phyloP scores from a whole-genome alignment of 164 flowering plant genomes.

The Santalum album region DNA sequence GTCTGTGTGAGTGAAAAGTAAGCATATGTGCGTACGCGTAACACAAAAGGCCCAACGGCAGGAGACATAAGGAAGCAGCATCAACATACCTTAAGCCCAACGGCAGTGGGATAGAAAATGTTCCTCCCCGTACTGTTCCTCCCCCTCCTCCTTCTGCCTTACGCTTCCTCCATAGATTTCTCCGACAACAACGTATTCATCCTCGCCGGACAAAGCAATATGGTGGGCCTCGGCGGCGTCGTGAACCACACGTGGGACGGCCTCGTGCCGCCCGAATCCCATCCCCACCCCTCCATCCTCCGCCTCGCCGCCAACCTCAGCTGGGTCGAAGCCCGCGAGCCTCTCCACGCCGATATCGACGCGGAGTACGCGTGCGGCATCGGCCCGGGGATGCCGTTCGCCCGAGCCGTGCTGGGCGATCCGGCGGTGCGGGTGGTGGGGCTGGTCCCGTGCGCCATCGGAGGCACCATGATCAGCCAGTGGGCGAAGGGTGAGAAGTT shows the following conservation, averaged over 20 bases:
- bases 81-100: too few relatives aligned
- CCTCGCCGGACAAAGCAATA: not conserved
- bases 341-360: slow-evolving; percentile 28
- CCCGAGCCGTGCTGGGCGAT: slow-evolving; percentile 12
- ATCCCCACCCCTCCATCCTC: slow-evolving; percentile 15
- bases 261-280: slow-evolving; percentile 9
- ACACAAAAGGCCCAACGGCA: too few relatives aligned
- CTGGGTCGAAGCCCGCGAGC: slow-evolving; percentile 29
- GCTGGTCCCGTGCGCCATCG: slow-evolving; percentile 35
- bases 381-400: slow-evolving; percentile 42
- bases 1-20: too few relatives aligned
- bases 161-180: too few relatives aligned
- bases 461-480: slow-evolving; percentile 21
- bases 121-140: too few relatives aligned
- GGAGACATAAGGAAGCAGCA: too few relatives aligned
- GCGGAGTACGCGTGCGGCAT: slow-evolving; percentile 17
- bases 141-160: too few relatives aligned
- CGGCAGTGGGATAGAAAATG: too few relatives aligned
- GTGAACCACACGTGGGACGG: not conserved
- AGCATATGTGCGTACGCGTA: too few relatives aligned
- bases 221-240: not conserved
- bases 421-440: slow-evolving; percentile 21
- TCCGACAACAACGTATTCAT: not conserved
- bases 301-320: slow-evolving; percentile 14
- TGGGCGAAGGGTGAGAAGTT: slow-evolving; percentile 21